Base-by-base conservation (phyloP, 2,329 filamentous ascomycete species). In the Aspergillus niger region DNA sequence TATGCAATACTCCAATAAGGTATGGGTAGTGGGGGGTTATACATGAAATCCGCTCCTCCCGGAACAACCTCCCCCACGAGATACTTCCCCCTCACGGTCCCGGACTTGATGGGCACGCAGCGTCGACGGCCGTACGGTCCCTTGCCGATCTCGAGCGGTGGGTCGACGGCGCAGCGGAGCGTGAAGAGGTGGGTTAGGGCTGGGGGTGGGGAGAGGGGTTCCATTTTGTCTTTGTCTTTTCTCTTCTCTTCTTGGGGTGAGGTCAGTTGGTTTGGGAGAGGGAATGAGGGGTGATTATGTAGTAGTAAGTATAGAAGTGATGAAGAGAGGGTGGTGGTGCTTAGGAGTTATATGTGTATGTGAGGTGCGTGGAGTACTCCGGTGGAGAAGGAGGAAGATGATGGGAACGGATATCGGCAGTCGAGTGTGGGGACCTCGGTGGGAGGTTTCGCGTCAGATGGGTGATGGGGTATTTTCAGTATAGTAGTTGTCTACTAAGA, bases 21-120 rank as follows among this genome's bases (percentile, higher is more conserved):
- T 5, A 6, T n/a, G 17, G n/a, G 51, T 4, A 20, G 8, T 17
- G 17, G 41, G 41, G 8, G 8, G 0, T 50, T 50, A 22, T 62
- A 70, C 69, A 70, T 70, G 13, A 70, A 71, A 57, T 71, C 69
- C 22, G 68, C 69, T 1, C 67, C 69, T 13, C 65, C 69, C 8
- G 69, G 68, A 13, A 69, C 58, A 8, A 71, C 63, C 55, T 69
- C 64, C 8, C 67, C 69, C 6, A 64, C 67, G 6, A 71, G 39
- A 54, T 67, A 64, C 2, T 68, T 66, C 10, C 67, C 67, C 7
- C 48, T 6, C n/a, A 69, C 68, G 1, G 63, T 63, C 0, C 65
- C 68, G 1, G 65, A 64, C 20, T 62, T 61, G 20, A 71, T 70
- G 6, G 65, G 65, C 11, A 71, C 64, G 24, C 69, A 69, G 38